Evolutionary conservation across 2,329 filamentous ascomycete genomes (phyloP).

Genomic region (Chaetomiaceae sp.): DNA sequence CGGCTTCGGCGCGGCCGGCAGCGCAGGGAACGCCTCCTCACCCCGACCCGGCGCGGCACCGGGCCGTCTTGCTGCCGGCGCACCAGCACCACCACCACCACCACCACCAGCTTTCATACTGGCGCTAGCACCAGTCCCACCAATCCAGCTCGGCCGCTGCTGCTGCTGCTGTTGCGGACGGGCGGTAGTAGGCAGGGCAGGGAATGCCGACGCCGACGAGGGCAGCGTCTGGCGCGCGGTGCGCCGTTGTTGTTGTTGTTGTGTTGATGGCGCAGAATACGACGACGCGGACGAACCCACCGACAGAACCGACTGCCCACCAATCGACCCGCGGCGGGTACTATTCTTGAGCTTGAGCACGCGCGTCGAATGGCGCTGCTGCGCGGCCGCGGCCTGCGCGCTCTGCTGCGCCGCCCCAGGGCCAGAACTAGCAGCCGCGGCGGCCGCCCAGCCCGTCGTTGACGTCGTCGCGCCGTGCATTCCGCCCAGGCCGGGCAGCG

Average conservation of each 20-base stretch:
- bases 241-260: not conserved
- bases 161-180: not conserved
- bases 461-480: slow-evolving; percentile 56
- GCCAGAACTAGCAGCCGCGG: slow-evolving; percentile 45
- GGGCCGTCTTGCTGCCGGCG: not conserved
- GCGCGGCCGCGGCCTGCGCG: slow-evolving; percentile 33
- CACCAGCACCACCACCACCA: not conserved
- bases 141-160: slow-evolving; percentile 22
- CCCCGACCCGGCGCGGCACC: slow-evolving; percentile 14
- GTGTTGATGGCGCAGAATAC: slow-evolving; percentile 11
- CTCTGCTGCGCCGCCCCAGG: slow-evolving; percentile 53
- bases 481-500: slow-evolving; percentile 68
- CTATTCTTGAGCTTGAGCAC: slow-evolving; percentile 56
- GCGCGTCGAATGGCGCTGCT: slow-evolving; percentile 44
- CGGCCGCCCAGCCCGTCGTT: slow-evolving; percentile 54
- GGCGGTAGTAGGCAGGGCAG: slow-evolving; percentile 34
- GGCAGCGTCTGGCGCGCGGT: too few species aligned
- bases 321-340: slow-evolving; percentile 38
- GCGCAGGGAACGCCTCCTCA: slow-evolving; percentile 70
- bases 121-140: not conserved
- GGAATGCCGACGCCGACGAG: slow-evolving; percentile 36
- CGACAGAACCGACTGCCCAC: slow-evolving; percentile 14
- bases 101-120: too few species aligned
- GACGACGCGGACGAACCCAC: slow-evolving; percentile 14
- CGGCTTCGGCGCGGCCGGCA: slow-evolving; percentile 70